Base-by-base conservation (phyloP, 768 basidiomycete species). In the Naganishia vaughanmartiniae region DNA sequence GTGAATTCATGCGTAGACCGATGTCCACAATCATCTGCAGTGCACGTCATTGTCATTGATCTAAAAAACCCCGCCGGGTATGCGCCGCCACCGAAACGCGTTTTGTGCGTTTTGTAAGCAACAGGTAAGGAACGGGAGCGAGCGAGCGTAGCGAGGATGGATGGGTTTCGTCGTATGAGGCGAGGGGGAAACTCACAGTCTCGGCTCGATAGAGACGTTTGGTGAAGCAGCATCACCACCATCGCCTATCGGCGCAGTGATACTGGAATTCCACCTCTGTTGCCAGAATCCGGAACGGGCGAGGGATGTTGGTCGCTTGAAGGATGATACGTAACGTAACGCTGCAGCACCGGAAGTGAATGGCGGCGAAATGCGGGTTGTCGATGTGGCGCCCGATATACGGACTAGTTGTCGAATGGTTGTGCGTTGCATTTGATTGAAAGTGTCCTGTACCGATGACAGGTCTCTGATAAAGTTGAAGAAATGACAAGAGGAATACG, bases 1-100 rank as follows among this genome's bases (percentile, higher is more conserved):
- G 91, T 86, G 80, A 98, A 97, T 72, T 90, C 86, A 76, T 97
- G 94, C 6, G 91, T 88, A 11, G 92, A 94, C 2, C 95, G 88
- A 71, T 86, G 85, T 12, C 84, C 84, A 75, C 94, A 97, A 30
- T 73, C 76, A 55, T 71, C 65, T 0, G 74, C 76, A 7, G 80
- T 79, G 71, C 80, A 81, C 33, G 80, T 81, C 67, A 81, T 79
- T n/a, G 80, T 81, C 70, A 81, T 73, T 28, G 76, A 76, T 60
- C 79, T 80, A 63, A 9, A 21, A 21, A 46, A 1, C n/a, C n/a
- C n/a, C n/a, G n/a, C n/a, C n/a, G n/a, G n/a, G n/a, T n/a, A n/a
- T n/a, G n/a, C n/a, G n/a, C n/a, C n/a, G n/a, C n/a, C n/a, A n/a
- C n/a, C n/a, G n/a, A n/a, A n/a, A n/a, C n/a, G n/a, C n/a, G n/a